Evolutionary conservation across 345 rosid species (phyloP), one percentile per base, ranked within the genome.

Genomic region (Lepidium africanum): DNA sequence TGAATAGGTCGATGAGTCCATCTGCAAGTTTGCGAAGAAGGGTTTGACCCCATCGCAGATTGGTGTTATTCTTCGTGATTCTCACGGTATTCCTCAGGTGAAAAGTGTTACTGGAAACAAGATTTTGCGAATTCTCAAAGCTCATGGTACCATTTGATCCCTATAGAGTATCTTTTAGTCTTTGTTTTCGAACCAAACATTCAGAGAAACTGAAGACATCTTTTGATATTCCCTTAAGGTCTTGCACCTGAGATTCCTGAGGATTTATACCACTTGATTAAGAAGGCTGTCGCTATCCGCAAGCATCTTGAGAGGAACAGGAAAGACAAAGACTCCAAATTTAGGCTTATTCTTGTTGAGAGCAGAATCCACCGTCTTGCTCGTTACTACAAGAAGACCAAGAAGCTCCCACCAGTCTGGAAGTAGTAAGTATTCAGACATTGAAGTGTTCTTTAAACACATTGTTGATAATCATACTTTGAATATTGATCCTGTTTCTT

Each of bases 241-340:
- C 91, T 89, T 81, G 92, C 96, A 7, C 96, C 98, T 53, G 96
- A 90, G 75, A 87, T 92, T 7, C 96, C 96, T 0, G 98, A 90
- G 81, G 93, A 92, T 75, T 72, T 92, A 56, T 90, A 92, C 49
- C 98, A 90, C 70, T 76, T 92, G 38, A 92, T 92, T 78, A 90
- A 92, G 88, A 92, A 86, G 71, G 96, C 98, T 0, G 96, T 92
- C 39, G 93, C 98, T 25, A 87, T 92, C 65, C 78, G 96, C 63
- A 92, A 92, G 86, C 98, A 92, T 73, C 78, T 92, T 76, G 98
- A 92, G 83, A 92, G 98, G 84, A 92, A 89, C 85, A 74, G 98
- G 72, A 92, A 92, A 79, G 98, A 92, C 75, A 92, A 92, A 72
- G 98, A 92, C 46, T 92, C 98, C 72, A 87, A 89, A 64, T 92